Conservation (phyloP, 495 filamentous ascomycete species). For the Penicillium robsamsonii region DNA sequence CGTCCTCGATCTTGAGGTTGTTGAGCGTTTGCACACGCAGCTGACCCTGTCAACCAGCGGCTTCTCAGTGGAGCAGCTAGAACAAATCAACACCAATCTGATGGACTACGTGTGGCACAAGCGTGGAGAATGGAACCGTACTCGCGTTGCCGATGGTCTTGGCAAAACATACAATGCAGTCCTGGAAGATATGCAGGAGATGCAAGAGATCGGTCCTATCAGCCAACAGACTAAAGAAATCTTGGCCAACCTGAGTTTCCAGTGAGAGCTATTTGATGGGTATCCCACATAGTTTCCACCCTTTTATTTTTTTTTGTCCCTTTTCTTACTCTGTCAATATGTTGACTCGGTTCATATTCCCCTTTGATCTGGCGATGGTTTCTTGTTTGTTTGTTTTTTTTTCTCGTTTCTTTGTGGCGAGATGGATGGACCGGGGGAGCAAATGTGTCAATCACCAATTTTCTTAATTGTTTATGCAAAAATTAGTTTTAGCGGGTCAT, state of each 20-base stretch:
- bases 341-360: slow-evolving; percentile 12
- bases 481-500: not conserved
- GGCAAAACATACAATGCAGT: slow-evolving; percentile 71
- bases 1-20: slow-evolving; percentile 55
- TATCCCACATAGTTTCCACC: slow-evolving; percentile 1
- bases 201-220: slow-evolving; percentile 55
- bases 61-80: slow-evolving; percentile 87
- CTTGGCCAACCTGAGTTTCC: slow-evolving; percentile 27
- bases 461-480: slow-evolving; percentile 1
- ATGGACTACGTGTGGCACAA: slow-evolving; percentile 86
- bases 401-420: slow-evolving; percentile 7
- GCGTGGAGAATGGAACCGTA: slow-evolving; percentile 77
- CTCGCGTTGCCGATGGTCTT: slow-evolving; percentile 60
- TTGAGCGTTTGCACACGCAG: slow-evolving; percentile 55
- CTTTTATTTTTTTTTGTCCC: slow-evolving; percentile 11
- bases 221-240: slow-evolving; percentile 42
- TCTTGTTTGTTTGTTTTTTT: not conserved
- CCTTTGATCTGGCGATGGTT: slow-evolving; percentile 16
- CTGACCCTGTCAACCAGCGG: slow-evolving; percentile 68
- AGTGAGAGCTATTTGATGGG: slow-evolving; percentile 8
- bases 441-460: slow-evolving; percentile 6
- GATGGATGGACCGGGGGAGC: slow-evolving; percentile 11
- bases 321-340: slow-evolving; percentile 15
- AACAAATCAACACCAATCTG: slow-evolving; percentile 85
- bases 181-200: slow-evolving; percentile 73